Percentiles rank a stretch among this genome's conserved stretches.
Conservation (phyloP, 2,329 filamentous ascomycete species). For the Colletotrichum godetiae region DNA sequence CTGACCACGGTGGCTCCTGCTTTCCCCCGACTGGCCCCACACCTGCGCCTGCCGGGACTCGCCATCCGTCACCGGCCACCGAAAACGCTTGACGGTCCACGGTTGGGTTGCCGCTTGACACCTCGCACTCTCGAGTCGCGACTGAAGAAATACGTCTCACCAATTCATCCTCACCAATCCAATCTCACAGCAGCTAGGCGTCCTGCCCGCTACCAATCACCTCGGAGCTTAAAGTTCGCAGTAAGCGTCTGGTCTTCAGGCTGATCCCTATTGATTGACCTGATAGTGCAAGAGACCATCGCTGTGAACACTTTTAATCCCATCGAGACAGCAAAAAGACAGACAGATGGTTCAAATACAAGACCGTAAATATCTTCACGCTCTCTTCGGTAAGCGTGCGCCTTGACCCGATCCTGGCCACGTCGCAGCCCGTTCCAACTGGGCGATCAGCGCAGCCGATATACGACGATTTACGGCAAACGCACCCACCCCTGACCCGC, state of each 20-base stretch:
- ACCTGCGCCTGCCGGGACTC: constrained; percentile 4
- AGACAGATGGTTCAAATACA: neutral
- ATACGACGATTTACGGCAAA: constrained; percentile 23
- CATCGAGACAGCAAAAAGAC: neutral
- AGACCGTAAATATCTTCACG: too few species aligned
- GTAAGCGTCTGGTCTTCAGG: neutral
- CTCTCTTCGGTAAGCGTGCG: neutral
- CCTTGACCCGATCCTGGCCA: constrained; percentile 4
- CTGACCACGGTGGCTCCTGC: neutral
- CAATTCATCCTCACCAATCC: neutral
- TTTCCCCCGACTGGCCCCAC: neutral
- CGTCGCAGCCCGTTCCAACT: constrained; percentile 19
- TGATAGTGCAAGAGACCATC: neutral
- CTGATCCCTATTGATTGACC: too few species aligned
- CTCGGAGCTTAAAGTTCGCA: neutral
- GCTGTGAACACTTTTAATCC: neutral
- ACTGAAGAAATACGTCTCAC: too few species aligned
- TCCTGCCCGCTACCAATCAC: too few species aligned
- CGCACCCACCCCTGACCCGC: neutral
- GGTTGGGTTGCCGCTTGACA: too few species aligned
- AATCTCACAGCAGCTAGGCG: neutral
- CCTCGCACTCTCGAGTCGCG: too few species aligned
- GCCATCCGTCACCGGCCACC: constrained; percentile 12
- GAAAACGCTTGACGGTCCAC: neutral
- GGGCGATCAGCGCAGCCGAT: constrained; percentile 23